Evolutionary conservation across 2,329 filamentous ascomycete genomes (phyloP), one percentile per base, ranked within the genome.

Genomic region (Epichloe gansuensis): DNA sequence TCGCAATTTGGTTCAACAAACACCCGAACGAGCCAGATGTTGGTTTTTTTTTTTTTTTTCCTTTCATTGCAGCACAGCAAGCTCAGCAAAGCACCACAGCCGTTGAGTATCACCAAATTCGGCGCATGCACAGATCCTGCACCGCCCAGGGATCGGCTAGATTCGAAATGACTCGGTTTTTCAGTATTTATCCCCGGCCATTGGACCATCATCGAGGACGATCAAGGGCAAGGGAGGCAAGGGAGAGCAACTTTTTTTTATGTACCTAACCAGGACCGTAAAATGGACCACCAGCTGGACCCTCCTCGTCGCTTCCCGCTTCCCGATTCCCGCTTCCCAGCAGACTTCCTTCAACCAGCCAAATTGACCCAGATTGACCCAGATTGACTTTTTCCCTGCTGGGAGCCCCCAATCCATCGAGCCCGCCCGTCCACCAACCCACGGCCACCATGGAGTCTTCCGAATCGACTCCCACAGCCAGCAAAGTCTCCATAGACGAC

Each of bases 371-470:
- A 41, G 34, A 2, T 35, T 35, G 6, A 7, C 34, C 12, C 23
- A 12, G 27, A 17, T 21, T 40, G 23, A 47, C 43, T 51, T 51
- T 47, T 51, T 51, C 42, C 42, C 41, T 51, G 34, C n/a, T 23
- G 11, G 39, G 48, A 43, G 48, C 31, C 47, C 47, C 45, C 36
- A 11, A 36, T 45, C 49, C 23, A 47, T 42, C 41, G 13, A 44
- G 43, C 41, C 47, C 8, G 25, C 42, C 23, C 17, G 21, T 42
- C 21, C 42, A 31, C 25, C 42, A 44, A 15, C 23, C 40, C 17
- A 23, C 17, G 40, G 8, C 40, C 51, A 47, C 43, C 47, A 54
- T 54, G 49, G 52, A 48, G 12, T 49, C 49, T 45, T 49, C 52
- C 11, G 52, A 47, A 25, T 41, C 41, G n/a, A 38, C 23, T 17